Percentiles rank a stretch among this genome's conserved stretches.
These are phyloP conservation scores for Phaeotremella fagi DNA, from an alignment of 768 basidiomycete genomes.

Conservation along the genomic window DNA sequence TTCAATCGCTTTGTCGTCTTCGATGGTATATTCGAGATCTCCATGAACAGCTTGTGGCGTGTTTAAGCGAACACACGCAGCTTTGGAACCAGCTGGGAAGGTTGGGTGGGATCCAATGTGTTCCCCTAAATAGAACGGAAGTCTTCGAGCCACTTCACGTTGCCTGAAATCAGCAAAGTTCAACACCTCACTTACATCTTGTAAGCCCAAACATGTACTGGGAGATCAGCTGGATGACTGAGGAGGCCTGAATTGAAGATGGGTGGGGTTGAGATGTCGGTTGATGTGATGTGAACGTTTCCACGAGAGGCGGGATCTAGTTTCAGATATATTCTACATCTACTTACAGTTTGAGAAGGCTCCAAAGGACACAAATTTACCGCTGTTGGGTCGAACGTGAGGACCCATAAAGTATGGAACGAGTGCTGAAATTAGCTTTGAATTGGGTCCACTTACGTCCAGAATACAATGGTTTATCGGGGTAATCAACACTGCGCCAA, in stretches of 20 bases:
- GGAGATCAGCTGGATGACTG: constrained; percentile 18
- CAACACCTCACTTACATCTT: constrained; percentile 9
- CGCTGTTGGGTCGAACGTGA: not conserved
- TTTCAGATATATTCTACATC: not conserved
- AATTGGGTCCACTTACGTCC: constrained; percentile 5
- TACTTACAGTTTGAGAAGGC: constrained; percentile 13
- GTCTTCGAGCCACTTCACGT: constrained; percentile 21
- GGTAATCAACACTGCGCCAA: constrained; percentile 9
- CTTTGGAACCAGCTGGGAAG: constrained; percentile 13
- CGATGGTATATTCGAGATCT: constrained; percentile 14
- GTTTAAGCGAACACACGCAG: not conserved
- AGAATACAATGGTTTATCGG: constrained; percentile 14
- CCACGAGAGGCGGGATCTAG: constrained; percentile 20
- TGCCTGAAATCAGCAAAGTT: not conserved
- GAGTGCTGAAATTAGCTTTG: constrained; percentile 6
- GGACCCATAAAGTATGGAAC: constrained; percentile 13
- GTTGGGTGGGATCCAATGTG: constrained; percentile 10
- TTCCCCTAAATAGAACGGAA: constrained; percentile 21
- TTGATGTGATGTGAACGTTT: constrained; percentile 17
- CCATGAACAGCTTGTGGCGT: not conserved
- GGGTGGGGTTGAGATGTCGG: constrained; percentile 16
- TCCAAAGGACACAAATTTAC: constrained; percentile 15
- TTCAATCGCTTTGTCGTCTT: constrained; percentile 27
- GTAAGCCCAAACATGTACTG: constrained; percentile 13
- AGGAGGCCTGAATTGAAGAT: constrained; percentile 19